Conservation (phyloP, 805 yeast genomes). For the Kazachstania taianensis region DNA sequence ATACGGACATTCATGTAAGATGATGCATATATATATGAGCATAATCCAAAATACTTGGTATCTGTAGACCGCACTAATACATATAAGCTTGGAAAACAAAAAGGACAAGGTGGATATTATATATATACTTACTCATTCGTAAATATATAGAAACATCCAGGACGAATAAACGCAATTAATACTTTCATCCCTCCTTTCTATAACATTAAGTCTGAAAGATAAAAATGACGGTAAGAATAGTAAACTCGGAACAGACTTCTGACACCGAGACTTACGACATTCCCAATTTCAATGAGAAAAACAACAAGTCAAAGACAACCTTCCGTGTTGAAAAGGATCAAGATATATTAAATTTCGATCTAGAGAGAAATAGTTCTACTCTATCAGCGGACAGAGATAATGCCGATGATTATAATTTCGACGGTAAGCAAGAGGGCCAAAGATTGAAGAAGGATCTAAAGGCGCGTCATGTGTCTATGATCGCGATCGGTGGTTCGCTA, state of each 20-base stretch:
- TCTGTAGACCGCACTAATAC: no score
- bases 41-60: no score
- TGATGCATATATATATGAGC: no score
- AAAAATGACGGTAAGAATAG: not conserved
- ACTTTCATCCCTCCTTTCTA: no score
- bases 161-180: no score
- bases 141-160: no score
- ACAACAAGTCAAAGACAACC: not conserved
- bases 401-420: conserved; percentile 3
- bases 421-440: conserved; percentile 11
- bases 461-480: conserved; percentile 58
- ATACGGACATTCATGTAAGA: no score
- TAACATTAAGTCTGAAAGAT: no score
- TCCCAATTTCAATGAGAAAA: not conserved
- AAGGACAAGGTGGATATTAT: no score
- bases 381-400: not conserved
- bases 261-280: conserved; percentile 2
- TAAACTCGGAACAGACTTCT: not conserved
- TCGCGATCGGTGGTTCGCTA: conserved; percentile 75
- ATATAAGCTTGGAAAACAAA: no score
- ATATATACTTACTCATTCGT: no score
- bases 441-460: conserved; percentile 26
- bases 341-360: conserved; percentile 3
- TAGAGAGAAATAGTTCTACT: conserved; percentile 4
- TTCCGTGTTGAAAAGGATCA: conserved; percentile 3